These are phyloP conservation scores for Sclerotinia borealis DNA, from an alignment of 2,329 filamentous ascomycete species.

Conservation along the genomic window DNA sequence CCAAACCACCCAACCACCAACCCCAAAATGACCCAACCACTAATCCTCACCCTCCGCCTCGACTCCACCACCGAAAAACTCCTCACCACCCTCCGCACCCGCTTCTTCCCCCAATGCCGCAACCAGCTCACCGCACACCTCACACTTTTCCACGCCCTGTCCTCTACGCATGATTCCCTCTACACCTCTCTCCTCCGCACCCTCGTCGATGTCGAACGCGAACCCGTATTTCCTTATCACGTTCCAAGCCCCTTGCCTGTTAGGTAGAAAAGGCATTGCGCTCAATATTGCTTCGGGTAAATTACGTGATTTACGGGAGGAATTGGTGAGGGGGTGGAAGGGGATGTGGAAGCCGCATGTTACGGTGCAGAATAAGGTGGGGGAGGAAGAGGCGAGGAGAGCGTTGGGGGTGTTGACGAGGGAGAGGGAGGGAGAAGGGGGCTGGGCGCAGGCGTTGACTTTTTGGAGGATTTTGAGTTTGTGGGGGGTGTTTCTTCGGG, in stretches of 20 bases:
- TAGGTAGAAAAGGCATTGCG: background rate
- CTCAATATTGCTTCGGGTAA: background rate
- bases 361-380: conserved; percentile 14
- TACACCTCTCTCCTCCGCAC: background rate
- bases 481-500: background rate
- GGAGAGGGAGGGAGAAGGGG: background rate
- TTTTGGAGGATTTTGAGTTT: background rate
- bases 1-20: background rate
- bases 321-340: background rate
- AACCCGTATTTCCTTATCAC: too few species aligned
- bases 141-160: conserved; percentile 13
- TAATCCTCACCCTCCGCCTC: conserved; percentile 12
- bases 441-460: conserved; percentile 5
- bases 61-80: conserved; percentile 5
- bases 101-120: background rate
- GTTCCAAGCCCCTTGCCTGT: too few species aligned
- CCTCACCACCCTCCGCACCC: conserved; percentile 5
- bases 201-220: too few species aligned
- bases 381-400: conserved; percentile 3
- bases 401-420: conserved; percentile 1
- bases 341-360: conserved; percentile 9
- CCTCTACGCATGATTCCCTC: background rate
- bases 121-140: conserved; percentile 14
- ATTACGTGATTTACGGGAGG: background rate
- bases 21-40: conserved; percentile 12